Base-by-base conservation (phyloP, 176 grass and related monocot genomes). In the Rhynchospora pubera region DNA sequence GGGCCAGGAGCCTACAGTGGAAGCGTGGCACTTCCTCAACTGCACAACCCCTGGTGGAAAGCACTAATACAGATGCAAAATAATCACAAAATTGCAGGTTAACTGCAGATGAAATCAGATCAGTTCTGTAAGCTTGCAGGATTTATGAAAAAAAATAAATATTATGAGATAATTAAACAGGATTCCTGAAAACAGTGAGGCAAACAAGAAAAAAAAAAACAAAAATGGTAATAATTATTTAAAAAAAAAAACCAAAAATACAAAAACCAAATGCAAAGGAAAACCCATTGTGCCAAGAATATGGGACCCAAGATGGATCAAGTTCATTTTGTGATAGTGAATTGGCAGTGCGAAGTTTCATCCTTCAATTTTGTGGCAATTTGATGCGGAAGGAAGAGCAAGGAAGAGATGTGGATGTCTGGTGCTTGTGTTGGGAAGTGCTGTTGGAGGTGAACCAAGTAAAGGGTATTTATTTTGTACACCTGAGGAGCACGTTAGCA, bases 1-100 rank as follows among this genome's bases (percentile, higher is more conserved):
- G 94, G 42, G 94, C 94, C 82, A 86, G 94, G 89, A 97, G 94
- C 75, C 90, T 97, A 79, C 94, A 97, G 47, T 97, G 94, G 94
- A 97, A 94, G 71, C 94, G 94, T 63, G 89, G 90, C 53, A 55
- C 88, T 83, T 89, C 64, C 64, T 67, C 64, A 16, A 66, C 15
- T 66, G 63, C 63, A 39, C 30, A 34, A 16, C 63, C 30, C 63
- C 13, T 14, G 3, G 39, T 70, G 43, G 66, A 86, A 50, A 67
- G 73, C 56, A 46, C 77, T 57, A 82, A 86, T 67, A 77, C 91
- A 63, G 77, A 30, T 65, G 43, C 79, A 86, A 83, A 51, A 47
- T 70, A 39, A 70, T 70, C 66, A 19, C 66, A 19, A 21, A 45
- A 7, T 70, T 3, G 9, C 8, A 34, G 9, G 32, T 66, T 70